Evolutionary conservation across 139 green algal genomes (phyloP), one percentile per base, ranked within the genome.

Genomic region (Eudorina sp.): DNA sequence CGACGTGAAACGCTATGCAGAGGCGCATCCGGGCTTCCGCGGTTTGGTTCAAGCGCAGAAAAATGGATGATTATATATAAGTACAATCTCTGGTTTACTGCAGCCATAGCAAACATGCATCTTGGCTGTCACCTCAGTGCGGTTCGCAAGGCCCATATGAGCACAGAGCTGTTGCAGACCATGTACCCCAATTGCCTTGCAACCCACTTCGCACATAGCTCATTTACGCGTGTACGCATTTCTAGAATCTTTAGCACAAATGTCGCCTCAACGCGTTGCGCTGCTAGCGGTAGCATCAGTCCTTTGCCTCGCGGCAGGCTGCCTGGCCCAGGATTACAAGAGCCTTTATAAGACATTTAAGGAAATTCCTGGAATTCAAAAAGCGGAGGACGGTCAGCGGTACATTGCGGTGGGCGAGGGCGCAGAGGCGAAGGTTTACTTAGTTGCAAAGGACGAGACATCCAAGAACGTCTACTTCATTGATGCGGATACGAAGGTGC

Each of bases 341-440:
- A 9, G 38, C 1, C 0, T 31, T 0, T 88, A 79, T 29, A 70
- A 1, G 23, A 88, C n/a, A 6, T 51, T 53, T n/a, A 64, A 80
- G 40, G 82, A 80, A 4, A 45, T 88, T 53, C 46, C 64, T 16
- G 62, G 45, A n/a, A 53, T 85, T 41, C 5, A 68, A 14, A 85
- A 85, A 38, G 53, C 14, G 27, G 60, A 76, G 16, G 80, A 62
- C 21, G 80, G 60, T 36, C 53, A 86, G 43, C 41, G n/a, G 2
- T 76, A 58, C n/a, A 43, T 86, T n/a, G 19, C 53, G 53, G 60
- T 77, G 41, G 38, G 34, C 34, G 60, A 64, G 41, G 51, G 8
- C 0, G 77, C 40, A 11, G 38, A 11, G 31, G 25, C 27, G 18
- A 38, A 40, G 23, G 58, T 18, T 34, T 84, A 41, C 34, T 55